Conservation (phyloP, 192 early-diverging fungal species). For the Paraglomus occultum region DNA sequence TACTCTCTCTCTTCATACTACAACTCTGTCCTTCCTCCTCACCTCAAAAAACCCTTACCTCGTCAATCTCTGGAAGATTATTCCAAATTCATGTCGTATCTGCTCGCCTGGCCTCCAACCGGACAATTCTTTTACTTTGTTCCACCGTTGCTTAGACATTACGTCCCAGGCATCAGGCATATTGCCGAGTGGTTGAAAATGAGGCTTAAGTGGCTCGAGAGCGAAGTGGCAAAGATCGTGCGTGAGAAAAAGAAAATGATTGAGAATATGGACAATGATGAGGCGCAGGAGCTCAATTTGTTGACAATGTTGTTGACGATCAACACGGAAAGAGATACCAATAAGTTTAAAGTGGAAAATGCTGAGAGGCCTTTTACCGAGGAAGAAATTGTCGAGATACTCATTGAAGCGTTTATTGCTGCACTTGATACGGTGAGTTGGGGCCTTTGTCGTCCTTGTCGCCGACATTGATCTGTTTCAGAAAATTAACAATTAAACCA, state of each 20-base stretch:
- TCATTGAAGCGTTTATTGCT: constrained; percentile 5
- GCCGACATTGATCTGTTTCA: too few relatives aligned
- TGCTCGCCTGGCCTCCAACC: too few relatives aligned
- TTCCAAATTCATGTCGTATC: too few relatives aligned
- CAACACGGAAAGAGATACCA: neutral
- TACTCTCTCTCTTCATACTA: neutral
- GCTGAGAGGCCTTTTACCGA: neutral
- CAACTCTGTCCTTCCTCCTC: neutral
- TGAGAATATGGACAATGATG: neutral
- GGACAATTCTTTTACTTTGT: neutral
- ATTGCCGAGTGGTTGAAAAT: neutral
- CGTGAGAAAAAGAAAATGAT: neutral
- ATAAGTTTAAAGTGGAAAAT: neutral
- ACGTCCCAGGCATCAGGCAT: neutral
- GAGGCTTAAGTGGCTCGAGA: neutral
- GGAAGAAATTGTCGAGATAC: neutral
- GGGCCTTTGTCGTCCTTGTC: too few relatives aligned
- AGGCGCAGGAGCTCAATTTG: neutral
- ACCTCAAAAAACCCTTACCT: too few relatives aligned
- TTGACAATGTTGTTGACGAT: constrained; percentile 1
- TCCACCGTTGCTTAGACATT: neutral
- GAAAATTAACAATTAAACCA: too few relatives aligned
- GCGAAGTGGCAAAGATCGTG: neutral
- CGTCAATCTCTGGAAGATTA: too few relatives aligned
- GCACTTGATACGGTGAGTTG: constrained; percentile 17